These are phyloP conservation scores for Penicillium tannophilum DNA, from an alignment of 495 filamentous ascomycete genomes.

Conservation along the genomic window DNA sequence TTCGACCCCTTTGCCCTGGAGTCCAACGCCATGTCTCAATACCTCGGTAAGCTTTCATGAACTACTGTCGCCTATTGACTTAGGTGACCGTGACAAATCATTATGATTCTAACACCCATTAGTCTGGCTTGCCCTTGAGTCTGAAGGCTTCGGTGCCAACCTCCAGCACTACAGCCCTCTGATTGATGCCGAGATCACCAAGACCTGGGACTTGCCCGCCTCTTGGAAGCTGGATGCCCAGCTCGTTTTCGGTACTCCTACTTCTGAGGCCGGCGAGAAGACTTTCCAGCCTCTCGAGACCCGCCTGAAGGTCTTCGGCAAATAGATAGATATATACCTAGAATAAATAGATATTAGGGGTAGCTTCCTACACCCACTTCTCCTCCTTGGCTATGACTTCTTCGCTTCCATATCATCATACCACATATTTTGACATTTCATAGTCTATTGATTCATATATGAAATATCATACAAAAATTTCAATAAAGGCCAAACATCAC, in stretches of 20 bases:
- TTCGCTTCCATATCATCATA: no score
- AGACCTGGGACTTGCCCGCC: slow-evolving; percentile 44
- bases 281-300: slow-evolving; percentile 37
- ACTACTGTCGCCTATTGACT: not conserved
- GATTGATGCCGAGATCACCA: slow-evolving; percentile 45
- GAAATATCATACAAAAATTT: no score
- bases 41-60: slow-evolving; percentile 34
- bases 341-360: not conserved
- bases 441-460: no score
- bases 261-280: slow-evolving; percentile 40
- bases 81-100: no score
- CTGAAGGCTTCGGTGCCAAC: slow-evolving; percentile 54
- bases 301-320: slow-evolving; percentile 48
- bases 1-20: slow-evolving; percentile 53
- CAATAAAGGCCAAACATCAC: no score
- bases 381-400: no score
- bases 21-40: slow-evolving; percentile 56
- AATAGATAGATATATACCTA: slow-evolving; percentile 22
- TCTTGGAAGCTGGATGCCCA: slow-evolving; percentile 53
- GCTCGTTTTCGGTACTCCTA: slow-evolving; percentile 52
- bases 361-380: no score
- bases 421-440: no score
- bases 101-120: slow-evolving; percentile 10
- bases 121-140: slow-evolving; percentile 54
- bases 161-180: slow-evolving; percentile 60